phyloP scores from a whole-genome alignment of 1,139 yeast species.

The Wickerhamomyces sp. region DNA sequence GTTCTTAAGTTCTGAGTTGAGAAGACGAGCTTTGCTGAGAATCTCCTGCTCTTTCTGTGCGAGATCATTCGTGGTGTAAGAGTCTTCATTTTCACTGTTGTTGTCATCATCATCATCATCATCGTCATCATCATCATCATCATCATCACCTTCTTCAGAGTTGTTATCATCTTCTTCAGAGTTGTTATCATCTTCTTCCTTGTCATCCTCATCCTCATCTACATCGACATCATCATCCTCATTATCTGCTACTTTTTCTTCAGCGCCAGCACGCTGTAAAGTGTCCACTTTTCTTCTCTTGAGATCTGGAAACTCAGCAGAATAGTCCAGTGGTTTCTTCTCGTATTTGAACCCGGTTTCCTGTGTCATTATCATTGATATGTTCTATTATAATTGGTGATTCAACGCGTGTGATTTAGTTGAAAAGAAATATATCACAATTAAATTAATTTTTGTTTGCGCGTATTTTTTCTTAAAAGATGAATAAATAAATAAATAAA shows the following conservation, averaged over 20 bases:
- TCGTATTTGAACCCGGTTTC: no score
- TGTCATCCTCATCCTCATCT: constrained; percentile 9
- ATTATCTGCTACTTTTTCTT: constrained; percentile 8
- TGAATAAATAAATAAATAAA: no score
- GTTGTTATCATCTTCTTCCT: constrained; percentile 18
- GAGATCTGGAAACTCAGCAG: background rate
- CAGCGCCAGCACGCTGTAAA: background rate
- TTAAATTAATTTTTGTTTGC: no score
- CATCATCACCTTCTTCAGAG: constrained; percentile 18
- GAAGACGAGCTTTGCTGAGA: constrained; percentile 16
- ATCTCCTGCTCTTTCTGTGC: constrained; percentile 16
- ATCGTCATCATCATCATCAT: constrained; percentile 16
- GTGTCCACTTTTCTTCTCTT: background rate
- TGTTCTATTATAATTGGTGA: no score
- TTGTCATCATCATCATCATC: constrained; percentile 13
- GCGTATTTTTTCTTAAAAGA: no score
- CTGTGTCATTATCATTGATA: no score
- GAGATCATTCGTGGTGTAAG: constrained; percentile 1
- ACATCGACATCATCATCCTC: constrained; percentile 10
- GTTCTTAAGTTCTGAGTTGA: constrained; percentile 25
- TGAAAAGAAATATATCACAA: no score
- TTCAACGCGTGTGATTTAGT: no score
- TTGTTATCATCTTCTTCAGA: constrained; percentile 11
- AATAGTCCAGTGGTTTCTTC: background rate
- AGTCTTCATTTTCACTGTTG: no score